phyloP scores from a whole-genome alignment of 176 grass and related monocot genomes.

The Tillandsia leiboldiana region DNA sequence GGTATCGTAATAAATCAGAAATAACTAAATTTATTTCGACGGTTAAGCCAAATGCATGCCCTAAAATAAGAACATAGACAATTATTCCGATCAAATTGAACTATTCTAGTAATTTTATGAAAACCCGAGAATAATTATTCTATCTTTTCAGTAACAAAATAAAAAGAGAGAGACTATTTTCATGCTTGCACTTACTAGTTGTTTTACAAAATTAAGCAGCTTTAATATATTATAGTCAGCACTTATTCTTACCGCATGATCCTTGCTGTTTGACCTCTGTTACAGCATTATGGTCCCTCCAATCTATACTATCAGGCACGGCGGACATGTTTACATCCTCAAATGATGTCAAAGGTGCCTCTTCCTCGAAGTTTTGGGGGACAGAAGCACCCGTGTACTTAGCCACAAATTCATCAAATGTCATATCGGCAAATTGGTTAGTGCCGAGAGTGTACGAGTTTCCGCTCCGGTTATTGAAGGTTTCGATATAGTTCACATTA shows the following conservation, averaged over 20 bases:
- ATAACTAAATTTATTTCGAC: no score
- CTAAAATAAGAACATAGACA: no score
- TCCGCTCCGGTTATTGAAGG: neutral
- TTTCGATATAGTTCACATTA: neutral
- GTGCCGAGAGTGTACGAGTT: neutral
- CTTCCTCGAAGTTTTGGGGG: neutral
- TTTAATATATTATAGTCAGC: neutral
- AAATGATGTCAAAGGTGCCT: neutral
- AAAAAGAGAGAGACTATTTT: no score
- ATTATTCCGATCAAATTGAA: no score
- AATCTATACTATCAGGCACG: conserved; percentile 10
- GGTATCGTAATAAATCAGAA: no score
- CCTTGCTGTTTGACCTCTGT: conserved; percentile 22
- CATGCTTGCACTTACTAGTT: no score
- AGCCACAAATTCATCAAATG: conserved; percentile 6
- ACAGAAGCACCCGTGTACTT: conserved; percentile 7
- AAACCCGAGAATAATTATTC: no score
- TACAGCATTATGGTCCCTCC: conserved; percentile 11
- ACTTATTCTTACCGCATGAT: conserved; percentile 20
- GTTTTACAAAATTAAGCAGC: no score
- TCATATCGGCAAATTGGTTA: neutral
- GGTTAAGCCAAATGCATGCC: no score
- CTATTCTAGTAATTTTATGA: no score
- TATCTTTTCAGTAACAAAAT: no score
- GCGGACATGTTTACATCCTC: neutral